Conservation (phyloP, 106 monocot genomes). For the Dioscorea dumetorum region DNA sequence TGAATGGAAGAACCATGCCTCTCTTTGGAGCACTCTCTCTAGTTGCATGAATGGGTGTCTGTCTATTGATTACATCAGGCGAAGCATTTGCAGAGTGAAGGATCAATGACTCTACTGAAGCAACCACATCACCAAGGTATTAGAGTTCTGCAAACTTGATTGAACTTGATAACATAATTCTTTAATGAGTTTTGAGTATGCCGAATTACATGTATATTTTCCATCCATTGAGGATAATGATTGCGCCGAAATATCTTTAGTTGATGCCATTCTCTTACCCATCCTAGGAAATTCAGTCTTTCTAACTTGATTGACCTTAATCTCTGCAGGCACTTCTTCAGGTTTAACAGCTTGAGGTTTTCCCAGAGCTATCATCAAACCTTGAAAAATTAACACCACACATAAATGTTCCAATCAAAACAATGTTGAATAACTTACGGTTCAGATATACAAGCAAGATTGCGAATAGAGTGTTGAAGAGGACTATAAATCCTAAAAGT, state of each 20-base stretch:
- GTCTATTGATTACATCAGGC: background rate
- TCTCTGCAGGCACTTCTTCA: conserved; percentile 21
- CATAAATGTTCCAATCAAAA: background rate
- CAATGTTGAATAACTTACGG: conserved; percentile 31
- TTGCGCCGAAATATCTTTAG: background rate
- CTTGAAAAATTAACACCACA: background rate
- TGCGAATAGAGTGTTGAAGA: conserved; percentile 26
- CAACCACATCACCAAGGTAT: background rate
- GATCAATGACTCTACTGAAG: background rate
- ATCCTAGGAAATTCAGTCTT: background rate
- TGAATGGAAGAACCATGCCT: conserved; percentile 79
- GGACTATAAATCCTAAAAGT: conserved; percentile 46
- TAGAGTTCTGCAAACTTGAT: background rate
- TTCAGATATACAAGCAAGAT: conserved; percentile 46
- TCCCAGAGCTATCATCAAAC: conserved; percentile 30
- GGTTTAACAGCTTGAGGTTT: conserved; percentile 47
- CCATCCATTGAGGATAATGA: background rate
- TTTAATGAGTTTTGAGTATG: background rate
- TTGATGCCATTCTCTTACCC: background rate
- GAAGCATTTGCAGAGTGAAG: background rate
- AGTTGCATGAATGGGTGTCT: background rate
- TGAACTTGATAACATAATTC: background rate
- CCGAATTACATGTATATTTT: background rate
- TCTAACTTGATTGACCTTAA: background rate
- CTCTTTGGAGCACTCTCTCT: conserved; percentile 1